Base-by-base conservation (phyloP, 371 early-diverging fungal species). In the Haplosporangium sp. region DNA sequence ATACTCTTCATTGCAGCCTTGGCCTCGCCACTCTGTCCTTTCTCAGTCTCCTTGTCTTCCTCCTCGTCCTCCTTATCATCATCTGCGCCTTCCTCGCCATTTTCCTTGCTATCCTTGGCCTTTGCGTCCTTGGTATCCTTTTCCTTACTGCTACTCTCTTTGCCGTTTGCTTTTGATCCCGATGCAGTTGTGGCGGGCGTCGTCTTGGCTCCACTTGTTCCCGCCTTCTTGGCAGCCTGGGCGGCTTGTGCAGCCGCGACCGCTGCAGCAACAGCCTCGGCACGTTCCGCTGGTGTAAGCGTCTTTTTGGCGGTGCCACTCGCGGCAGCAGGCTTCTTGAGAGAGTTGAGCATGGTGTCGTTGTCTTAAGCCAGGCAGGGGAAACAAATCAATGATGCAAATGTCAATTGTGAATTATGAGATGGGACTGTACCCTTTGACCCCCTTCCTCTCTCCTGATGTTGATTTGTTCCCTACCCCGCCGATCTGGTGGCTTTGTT, bases 1-100 rank as follows among this genome's bases (percentile, higher is more conserved):
- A 77, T 77, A 42, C 68, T 77, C 65, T 71, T 77, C 79, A 77
- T 77, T 2, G 79, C 79, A 16, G 79, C 79, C 72, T 77, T 71
- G 65, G 79, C 79, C 40, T 77, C 79, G 7, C 57, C 79, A n/a
- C 64, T 71, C 51, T 72, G 72, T 9, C 79, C 79, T 58, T 67
- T 72, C 20, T 71, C 72, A 0, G 63, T 59, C 41, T 67, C 65
- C 62, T 77, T 64, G 7, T 77, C 68, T 20, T 70, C 67, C 36
- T 70, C 77, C 6, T 63, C 76, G 0, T 69, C 75, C 14, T 69
- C 80, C 53, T 76, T 69, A 16, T 73, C 67, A 13, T 73, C 81
- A 0, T 64, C 74, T 20, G 61, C 76, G 43, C 63, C 66, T 2
- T 61, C 60, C 16, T 58, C 74, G 37, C 73, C 60, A 12, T 81